Evolutionary conservation across 495 filamentous ascomycete genomes (phyloP).

Genomic region (Extremus antarcticus): DNA sequence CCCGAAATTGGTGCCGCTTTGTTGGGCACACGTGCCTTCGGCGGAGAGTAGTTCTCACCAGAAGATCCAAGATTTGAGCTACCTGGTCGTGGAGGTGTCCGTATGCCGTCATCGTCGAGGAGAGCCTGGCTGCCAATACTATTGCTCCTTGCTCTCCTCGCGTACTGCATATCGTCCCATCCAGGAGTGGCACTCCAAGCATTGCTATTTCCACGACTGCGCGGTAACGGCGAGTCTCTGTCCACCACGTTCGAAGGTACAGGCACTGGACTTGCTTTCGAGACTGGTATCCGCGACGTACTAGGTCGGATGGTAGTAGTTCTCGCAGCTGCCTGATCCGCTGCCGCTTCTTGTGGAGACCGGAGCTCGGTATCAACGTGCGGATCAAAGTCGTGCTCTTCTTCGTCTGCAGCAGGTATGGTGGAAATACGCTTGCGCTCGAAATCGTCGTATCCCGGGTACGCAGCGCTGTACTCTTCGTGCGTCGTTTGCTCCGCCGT

Average conservation of each 20-base stretch:
- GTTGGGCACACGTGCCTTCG: slow-evolving; percentile 25
- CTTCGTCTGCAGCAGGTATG: slow-evolving; percentile 34
- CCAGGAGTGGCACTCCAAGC: slow-evolving; percentile 36
- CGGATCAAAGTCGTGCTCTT: slow-evolving; percentile 23
- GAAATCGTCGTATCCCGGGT: slow-evolving; percentile 7
- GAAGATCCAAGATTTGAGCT: slow-evolving; percentile 6
- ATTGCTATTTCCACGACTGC: slow-evolving; percentile 45
- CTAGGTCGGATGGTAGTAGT: slow-evolving; percentile 28
- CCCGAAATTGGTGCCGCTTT: slow-evolving; percentile 26
- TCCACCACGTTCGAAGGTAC: slow-evolving; percentile 59
- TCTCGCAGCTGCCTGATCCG: slow-evolving; percentile 36
- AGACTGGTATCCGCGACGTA: slow-evolving; percentile 72
- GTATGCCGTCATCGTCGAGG: slow-evolving; percentile 40
- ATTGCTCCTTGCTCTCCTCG: slow-evolving; percentile 61
- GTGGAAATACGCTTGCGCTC: slow-evolving; percentile 30
- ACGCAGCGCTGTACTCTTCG: slow-evolving; percentile 3
- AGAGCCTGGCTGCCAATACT: slow-evolving; percentile 52
- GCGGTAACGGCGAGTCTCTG: slow-evolving; percentile 54
- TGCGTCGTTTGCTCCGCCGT: not conserved
- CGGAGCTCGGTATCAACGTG: slow-evolving; percentile 57
- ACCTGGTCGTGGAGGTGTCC: slow-evolving; percentile 12
- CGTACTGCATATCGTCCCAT: slow-evolving; percentile 52
- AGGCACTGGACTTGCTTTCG: slow-evolving; percentile 65
- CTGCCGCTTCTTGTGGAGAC: slow-evolving; percentile 68
- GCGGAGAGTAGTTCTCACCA: slow-evolving; percentile 22